Evolutionary conservation across 768 basidiomycete genomes (phyloP).

Genomic region (Royoungia palumana): DNA sequence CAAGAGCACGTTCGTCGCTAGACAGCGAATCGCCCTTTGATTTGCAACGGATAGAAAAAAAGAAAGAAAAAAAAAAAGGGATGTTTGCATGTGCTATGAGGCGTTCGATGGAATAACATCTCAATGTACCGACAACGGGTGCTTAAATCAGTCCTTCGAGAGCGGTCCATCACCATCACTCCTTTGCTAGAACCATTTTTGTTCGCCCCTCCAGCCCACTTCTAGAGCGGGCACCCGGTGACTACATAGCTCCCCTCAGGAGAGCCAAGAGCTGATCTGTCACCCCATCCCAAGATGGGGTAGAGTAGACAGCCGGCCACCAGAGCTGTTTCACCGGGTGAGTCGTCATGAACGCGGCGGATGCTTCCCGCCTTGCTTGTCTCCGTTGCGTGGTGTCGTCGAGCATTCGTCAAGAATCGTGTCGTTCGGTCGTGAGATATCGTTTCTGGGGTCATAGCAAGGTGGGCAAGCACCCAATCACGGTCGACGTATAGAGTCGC

Average conservation of each 20-base stretch:
- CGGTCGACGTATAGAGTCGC: slow-evolving; percentile 9
- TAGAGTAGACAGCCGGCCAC: slow-evolving; percentile 10
- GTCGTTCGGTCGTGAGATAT: slow-evolving; percentile 32
- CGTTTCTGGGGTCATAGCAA: slow-evolving; percentile 33
- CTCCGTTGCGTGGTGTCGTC: slow-evolving; percentile 30
- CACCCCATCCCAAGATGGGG: slow-evolving; percentile 11
- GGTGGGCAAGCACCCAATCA: slow-evolving; percentile 21
- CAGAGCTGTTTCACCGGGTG: slow-evolving; percentile 14
- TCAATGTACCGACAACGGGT: slow-evolving; percentile 17
- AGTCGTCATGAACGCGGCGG: slow-evolving; percentile 19
- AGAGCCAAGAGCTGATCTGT: slow-evolving; percentile 13
- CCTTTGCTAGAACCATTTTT: slow-evolving; percentile 21
- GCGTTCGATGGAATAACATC: slow-evolving; percentile 19
- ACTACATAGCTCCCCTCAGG: slow-evolving; percentile 23
- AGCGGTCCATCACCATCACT: slow-evolving; percentile 25
- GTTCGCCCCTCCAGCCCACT: slow-evolving; percentile 29
- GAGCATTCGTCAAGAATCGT: slow-evolving; percentile 36
- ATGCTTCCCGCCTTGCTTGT: slow-evolving; percentile 21
- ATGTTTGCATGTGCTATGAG: slow-evolving; percentile 16
- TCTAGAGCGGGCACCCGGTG: slow-evolving; percentile 29
- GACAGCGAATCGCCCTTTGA: neutral
- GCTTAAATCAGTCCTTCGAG: slow-evolving; percentile 28
- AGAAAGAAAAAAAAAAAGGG: slow-evolving; percentile 2
- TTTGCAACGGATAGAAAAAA: slow-evolving; percentile 5
- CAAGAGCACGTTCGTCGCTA: slow-evolving; percentile 4